Base-by-base conservation (phyloP, 2,329 filamentous ascomycete species). In the Lasiodiplodia hormozganensis region DNA sequence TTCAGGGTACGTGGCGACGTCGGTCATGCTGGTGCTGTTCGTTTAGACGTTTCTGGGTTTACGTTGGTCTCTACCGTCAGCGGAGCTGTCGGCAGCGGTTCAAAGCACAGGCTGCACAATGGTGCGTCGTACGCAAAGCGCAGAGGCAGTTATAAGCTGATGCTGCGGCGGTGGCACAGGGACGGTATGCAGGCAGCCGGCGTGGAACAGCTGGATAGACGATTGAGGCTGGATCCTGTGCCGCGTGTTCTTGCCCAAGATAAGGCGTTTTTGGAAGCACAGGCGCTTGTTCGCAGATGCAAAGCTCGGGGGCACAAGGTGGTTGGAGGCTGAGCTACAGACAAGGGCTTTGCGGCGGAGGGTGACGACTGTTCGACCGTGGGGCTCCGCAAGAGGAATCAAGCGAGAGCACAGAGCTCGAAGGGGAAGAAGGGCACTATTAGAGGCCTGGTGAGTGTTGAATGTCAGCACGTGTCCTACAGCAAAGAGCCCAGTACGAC, bases 1-100 rank as follows among this genome's bases (percentile, higher is more conserved):
- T 68, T 78, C 75, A 47, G 76, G 76, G 66, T 80, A 80, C 65
- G 76, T 76, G 71, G 78, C 77, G 69, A 76, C 79, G 64, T 80
- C 78, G 60, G 78, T 77, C 78, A 80, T 80, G 38, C 47, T 67
- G 65, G n/a, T n/a, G n/a, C 16, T 36, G 52, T 57, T 28, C 43
- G 18, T n/a, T 16, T 10, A 25, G 43, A 25, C 16, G 28, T 8
- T n/a, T 21, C 12, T n/a, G 21, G 11, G 18, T 25, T 67, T 12
- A 14, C n/a, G 54, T 28, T 31, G 65, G 21, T n/a, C 11, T 51
- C 56, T 23, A 54, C 73, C 31, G 25, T 34, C 65, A 43, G 56
- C n/a, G 60, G 36, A 23, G 51, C 51, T 64, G 51, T 49, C 31
- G 49, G 49, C 34, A 23, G 66, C n/a, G 49, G 43, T 36, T 34